phyloP scores from a whole-genome alignment of 1,284 basidiomycete species.

The Vanrija humicola region DNA sequence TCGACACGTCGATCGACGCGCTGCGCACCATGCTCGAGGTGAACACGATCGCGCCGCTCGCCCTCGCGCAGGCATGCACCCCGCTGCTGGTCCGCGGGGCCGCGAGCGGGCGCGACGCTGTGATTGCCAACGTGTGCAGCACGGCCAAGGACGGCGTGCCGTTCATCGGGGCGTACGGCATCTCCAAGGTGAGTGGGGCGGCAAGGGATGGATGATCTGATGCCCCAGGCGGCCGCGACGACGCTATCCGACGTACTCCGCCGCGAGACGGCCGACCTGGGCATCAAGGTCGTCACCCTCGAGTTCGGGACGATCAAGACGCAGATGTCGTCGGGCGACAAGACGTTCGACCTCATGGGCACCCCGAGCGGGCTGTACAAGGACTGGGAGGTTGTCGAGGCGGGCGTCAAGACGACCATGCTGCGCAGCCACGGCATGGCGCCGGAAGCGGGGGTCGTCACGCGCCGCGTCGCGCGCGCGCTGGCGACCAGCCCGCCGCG shows the following conservation, averaged over 20 bases:
- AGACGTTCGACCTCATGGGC: neutral
- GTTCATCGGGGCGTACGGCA: conserved; percentile 16
- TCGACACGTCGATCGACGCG: conserved; percentile 2
- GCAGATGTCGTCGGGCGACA: neutral
- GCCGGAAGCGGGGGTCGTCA: neutral
- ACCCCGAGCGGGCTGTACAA: neutral
- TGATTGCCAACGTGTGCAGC: conserved; percentile 24
- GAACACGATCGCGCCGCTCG: conserved; percentile 21
- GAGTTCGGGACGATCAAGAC: conserved; percentile 2
- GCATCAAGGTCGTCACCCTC: conserved; percentile 1
- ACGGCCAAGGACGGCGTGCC: conserved; percentile 9
- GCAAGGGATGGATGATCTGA: no score
- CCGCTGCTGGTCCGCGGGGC: conserved; percentile 6
- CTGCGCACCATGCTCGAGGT: conserved; percentile 20
- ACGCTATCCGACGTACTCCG: conserved; percentile 10
- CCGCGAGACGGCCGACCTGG: conserved; percentile 14
- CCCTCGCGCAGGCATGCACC: conserved; percentile 17
- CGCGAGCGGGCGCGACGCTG: neutral
- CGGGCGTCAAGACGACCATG: no score
- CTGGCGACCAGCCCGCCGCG: neutral
- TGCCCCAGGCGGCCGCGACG: conserved; percentile 12
- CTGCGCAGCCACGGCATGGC: neutral
- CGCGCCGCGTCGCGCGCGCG: neutral
- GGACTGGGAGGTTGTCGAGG: neutral
- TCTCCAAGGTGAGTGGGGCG: neutral